Conservation (phyloP, 768 basidiomycete genomes). For the Calvatia gigantea region DNA sequence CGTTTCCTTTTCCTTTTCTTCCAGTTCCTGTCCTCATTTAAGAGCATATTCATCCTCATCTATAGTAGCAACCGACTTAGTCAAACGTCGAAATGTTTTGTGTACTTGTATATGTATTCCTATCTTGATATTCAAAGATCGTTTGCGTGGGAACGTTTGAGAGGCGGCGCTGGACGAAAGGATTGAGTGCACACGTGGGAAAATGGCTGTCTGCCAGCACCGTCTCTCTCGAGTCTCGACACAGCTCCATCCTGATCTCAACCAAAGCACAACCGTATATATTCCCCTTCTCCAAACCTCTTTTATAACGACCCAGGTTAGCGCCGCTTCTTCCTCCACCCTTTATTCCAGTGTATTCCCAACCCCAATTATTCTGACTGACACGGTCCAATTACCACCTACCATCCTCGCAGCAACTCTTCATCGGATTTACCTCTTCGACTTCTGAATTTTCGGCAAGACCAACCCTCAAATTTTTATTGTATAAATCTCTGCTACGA, state of each 20-base stretch:
- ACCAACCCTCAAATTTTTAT: background rate
- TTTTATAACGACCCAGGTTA: constrained; percentile 9
- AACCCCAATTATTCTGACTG: background rate
- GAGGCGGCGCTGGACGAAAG: background rate
- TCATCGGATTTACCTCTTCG: constrained; percentile 1
- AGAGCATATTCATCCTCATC: constrained; percentile 2
- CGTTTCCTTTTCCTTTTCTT: constrained; percentile 9
- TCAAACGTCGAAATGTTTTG: constrained; percentile 3
- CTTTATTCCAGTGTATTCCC: background rate
- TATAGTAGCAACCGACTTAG: constrained; percentile 5
- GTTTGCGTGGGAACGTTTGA: constrained; percentile 11
- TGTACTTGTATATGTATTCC: constrained; percentile 13
- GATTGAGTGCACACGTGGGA: constrained; percentile 8
- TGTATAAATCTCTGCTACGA: constrained; percentile 14
- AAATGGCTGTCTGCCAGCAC: constrained; percentile 10
- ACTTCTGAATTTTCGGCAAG: constrained; percentile 4
- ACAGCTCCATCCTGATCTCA: constrained; percentile 11
- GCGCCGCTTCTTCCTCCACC: background rate
- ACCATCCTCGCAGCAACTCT: constrained; percentile 4
- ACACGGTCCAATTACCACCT: constrained; percentile 8
- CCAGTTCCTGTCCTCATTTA: background rate
- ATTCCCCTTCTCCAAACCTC: background rate
- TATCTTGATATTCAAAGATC: background rate
- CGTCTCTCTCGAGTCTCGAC: constrained; percentile 8
- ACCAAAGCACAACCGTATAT: constrained; percentile 3